Conservation (phyloP, 352 stramenopile species). For the Pythium folliculosum region DNA sequence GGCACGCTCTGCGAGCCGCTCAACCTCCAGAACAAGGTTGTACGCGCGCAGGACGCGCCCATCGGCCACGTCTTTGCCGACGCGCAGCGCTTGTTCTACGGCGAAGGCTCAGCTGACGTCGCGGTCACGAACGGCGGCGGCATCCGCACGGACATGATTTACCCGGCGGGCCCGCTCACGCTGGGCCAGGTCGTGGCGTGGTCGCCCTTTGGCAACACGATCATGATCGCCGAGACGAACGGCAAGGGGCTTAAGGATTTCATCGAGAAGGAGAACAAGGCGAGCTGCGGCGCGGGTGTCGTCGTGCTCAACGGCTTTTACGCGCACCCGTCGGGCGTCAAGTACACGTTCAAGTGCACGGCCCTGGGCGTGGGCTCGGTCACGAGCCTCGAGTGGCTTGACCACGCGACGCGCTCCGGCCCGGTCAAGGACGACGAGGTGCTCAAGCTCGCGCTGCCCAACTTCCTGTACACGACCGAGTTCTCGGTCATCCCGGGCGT, state of each 20-base stretch:
- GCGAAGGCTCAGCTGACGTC: slow-evolving; percentile 47
- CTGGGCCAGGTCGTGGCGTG: slow-evolving; percentile 61
- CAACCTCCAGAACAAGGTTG: slow-evolving; percentile 52
- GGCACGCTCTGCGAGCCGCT: slow-evolving; percentile 55
- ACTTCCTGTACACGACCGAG: slow-evolving; percentile 63
- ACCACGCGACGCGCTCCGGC: slow-evolving; percentile 52
- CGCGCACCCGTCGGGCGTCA: slow-evolving; percentile 63
- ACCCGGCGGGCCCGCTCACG: slow-evolving; percentile 47
- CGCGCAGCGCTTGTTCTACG: slow-evolving; percentile 57
- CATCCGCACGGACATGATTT: slow-evolving; percentile 66
- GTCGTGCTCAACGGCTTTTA: slow-evolving; percentile 67
- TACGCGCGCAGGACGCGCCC: slow-evolving; percentile 51
- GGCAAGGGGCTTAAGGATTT: slow-evolving; percentile 63
- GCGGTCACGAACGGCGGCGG: slow-evolving; percentile 65
- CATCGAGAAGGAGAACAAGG: slow-evolving; percentile 50
- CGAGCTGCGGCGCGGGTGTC: slow-evolving; percentile 43
- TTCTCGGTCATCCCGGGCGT: slow-evolving; percentile 42
- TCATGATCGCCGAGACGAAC: slow-evolving; percentile 61
- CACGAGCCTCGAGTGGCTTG: slow-evolving; percentile 55
- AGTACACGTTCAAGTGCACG: slow-evolving; percentile 71
- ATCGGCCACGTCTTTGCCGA: slow-evolving; percentile 63
- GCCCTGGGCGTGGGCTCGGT: slow-evolving; percentile 34
- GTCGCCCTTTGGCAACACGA: slow-evolving; percentile 70
- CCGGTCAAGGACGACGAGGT: slow-evolving; percentile 54
- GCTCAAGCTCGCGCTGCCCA: slow-evolving; percentile 55